Base-by-base conservation (phyloP, 192 early-diverging fungal species). In the Diversispora epigaea region DNA sequence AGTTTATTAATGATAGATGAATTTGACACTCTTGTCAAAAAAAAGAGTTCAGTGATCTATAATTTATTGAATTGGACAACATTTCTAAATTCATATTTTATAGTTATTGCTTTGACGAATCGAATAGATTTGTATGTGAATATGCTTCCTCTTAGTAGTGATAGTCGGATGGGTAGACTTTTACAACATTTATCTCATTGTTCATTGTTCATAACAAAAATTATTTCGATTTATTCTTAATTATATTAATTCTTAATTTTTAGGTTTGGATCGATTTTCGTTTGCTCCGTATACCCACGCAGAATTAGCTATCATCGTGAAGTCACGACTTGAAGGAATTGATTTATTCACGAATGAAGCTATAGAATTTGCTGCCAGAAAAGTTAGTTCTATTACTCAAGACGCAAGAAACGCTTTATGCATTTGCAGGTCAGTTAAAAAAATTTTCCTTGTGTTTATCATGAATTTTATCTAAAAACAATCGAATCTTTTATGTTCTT, bases 31-130 rank as follows among this genome's bases (percentile, higher is more conserved):
- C 81, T 99, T 21, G 93, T 97, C 6, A 95, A 95, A 0, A 91
- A 92, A 72, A 93, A 93, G 61, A 96, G 97, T 75, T 86, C 87
- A 2, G 92, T 99, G 56, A 93, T 99, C 86, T 98, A 98, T 83
- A 99, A 98, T 79, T 95, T 99, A 75, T 98, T 99, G 73, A 94
- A 98, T 60, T 99, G 96, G 96, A 95, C 98, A 17, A 92, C 90
- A 56, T 86, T 92, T 25, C 82, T 87, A 9, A 83, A 92, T 74
- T 94, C 95, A 14, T 85, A 90, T 71, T 80, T 99, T 14, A 92
- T 98, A 74, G 93, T 99, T 3, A 83, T 99, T 55, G 96, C 96
- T 0, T 91, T 99, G 66, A 97, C 98, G 46, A 99, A 99, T 79
- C 98, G 96, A 0, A 99, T 99, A 95, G 96, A 98, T 76, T 80